Conservation (phyloP, 106 monocot genomes). For the Ottelia alismoides region DNA sequence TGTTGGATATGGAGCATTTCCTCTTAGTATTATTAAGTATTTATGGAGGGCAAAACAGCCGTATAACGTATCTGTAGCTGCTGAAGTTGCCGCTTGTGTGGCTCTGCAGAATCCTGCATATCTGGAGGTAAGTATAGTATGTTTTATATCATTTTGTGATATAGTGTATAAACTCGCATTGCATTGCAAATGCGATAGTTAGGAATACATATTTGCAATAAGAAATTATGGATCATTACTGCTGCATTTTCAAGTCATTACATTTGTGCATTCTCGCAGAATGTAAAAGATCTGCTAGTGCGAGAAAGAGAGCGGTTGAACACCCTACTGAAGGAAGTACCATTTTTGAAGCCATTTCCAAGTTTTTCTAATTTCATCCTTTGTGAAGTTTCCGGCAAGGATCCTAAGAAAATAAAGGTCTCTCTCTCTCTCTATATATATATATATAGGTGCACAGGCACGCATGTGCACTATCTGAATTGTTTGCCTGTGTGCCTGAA, state of each 20-base stretch:
- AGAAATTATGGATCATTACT: not conserved
- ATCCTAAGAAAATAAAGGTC: conserved; percentile 95
- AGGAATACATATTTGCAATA: no score
- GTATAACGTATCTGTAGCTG: conserved; percentile 98
- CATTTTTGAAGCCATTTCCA: conserved; percentile 79
- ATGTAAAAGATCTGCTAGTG: conserved; percentile 79
- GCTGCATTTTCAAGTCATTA: not conserved
- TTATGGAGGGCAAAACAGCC: conserved; percentile 99
- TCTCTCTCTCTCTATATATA: not conserved
- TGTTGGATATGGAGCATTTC: conserved; percentile 99
- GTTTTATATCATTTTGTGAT: no score
- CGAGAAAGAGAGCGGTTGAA: conserved; percentile 78
- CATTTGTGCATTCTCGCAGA: conserved; percentile 23
- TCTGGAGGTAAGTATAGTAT: conserved; percentile 61
- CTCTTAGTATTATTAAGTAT: conserved; percentile 88
- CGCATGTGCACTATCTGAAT: no score
- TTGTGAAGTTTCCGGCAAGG: conserved; percentile 92
- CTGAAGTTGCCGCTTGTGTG: conserved; percentile 89
- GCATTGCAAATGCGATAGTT: no score
- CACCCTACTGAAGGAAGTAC: conserved; percentile 62
- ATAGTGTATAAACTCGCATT: no score
- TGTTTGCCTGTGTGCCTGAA: no score
- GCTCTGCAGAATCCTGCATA: conserved; percentile 72
- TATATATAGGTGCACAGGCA: no score
- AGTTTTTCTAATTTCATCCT: conserved; percentile 97